A percentile compares a stretch with the other conserved stretches of the same genome.
Evolutionary conservation across 2,329 filamentous ascomycete genomes (phyloP).

Genomic region (Alternaria conjuncta): DNA sequence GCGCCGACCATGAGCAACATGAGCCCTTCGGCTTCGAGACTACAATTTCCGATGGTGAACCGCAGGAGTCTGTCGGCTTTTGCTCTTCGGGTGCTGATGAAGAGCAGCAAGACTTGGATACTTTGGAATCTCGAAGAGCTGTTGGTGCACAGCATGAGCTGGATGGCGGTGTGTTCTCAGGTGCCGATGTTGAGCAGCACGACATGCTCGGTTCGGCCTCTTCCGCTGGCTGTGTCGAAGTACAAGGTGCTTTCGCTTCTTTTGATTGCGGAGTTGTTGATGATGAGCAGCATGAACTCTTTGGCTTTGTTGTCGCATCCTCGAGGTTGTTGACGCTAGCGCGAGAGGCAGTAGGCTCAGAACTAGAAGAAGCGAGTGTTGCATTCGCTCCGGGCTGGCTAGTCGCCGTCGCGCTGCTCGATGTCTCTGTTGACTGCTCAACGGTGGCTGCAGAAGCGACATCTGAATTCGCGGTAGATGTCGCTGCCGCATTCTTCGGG

Average conservation of each 20-base stretch:
- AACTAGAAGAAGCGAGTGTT: not conserved
- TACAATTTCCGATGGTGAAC: not conserved
- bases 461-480: not conserved
- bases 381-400: not conserved
- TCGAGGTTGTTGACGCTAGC: not conserved
- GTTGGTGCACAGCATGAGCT: not conserved
- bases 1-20: constrained; percentile 8
- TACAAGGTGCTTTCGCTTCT: not conserved
- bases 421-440: not conserved
- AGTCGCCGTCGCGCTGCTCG: not conserved
- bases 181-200: not conserved
- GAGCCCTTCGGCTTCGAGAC: constrained; percentile 5
- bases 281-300: not conserved
- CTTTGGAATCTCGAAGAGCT: not conserved
- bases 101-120: not conserved
- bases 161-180: not conserved
- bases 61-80: not conserved
- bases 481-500: not conserved
- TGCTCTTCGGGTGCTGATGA: not conserved
- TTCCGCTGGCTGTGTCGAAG: not conserved
- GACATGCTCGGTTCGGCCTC: not conserved
- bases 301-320: not conserved
- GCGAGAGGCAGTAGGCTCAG: not conserved
- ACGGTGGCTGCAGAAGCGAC: not conserved
- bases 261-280: not conserved